phyloP scores from a whole-genome alignment of 192 early-diverging fungal species.

The Coemansia sp. region DNA sequence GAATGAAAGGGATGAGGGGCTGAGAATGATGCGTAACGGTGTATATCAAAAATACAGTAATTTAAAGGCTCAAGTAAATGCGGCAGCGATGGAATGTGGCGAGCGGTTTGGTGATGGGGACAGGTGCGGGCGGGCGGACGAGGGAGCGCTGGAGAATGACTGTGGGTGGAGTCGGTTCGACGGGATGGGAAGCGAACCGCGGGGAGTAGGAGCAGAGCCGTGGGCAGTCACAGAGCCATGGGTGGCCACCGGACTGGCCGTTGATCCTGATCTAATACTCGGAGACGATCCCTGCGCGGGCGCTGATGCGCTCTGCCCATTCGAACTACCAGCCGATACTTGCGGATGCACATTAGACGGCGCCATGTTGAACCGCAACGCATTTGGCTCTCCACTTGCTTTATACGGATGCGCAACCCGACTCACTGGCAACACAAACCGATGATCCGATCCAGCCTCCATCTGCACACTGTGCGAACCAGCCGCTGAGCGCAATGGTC shows the following conservation, averaged over 20 bases:
- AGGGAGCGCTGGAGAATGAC: neutral
- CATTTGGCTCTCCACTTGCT: neutral
- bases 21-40: neutral
- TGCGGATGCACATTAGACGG: neutral
- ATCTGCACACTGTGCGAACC: neutral
- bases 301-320: too few relatives aligned
- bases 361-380: neutral
- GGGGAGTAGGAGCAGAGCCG: neutral
- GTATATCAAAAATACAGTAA: too few relatives aligned
- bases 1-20: neutral
- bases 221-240: neutral
- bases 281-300: neutral
- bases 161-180: neutral
- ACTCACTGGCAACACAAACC: constrained; percentile 33
- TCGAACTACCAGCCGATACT: neutral
- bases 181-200: neutral
- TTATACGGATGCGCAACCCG: constrained; percentile 25
- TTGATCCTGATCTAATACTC: constrained; percentile 3
- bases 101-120: neutral
- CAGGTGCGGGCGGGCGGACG: neutral
- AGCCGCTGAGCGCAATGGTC: neutral
- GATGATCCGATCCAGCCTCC: constrained; percentile 5
- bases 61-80: neutral
- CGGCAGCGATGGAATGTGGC: neutral
- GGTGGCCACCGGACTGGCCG: neutral